Base-by-base conservation (phyloP, 2,329 filamentous ascomycete genomes). In the Epichloe amarillans region DNA sequence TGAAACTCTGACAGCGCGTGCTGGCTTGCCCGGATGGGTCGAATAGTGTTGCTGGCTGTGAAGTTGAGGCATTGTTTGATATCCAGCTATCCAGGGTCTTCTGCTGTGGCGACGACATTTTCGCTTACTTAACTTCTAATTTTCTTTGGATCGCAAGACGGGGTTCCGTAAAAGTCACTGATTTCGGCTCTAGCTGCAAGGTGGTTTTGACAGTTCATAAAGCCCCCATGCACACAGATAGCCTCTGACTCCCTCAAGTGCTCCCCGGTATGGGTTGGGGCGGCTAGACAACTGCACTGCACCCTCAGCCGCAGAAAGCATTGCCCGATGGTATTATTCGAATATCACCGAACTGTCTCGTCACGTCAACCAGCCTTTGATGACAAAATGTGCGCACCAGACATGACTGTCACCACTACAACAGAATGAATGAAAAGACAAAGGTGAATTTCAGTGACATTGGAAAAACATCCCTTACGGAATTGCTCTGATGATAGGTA, bases 81-180 rank as follows among this genome's bases (percentile, higher is more conserved):
- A 64, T 48, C 63, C 63, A 65, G 15, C 50, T 49, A 50, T 65
- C 60, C 40, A 65, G 53, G 8, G 62, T 63, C 48, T 51, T 49
- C 45, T 65, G 62, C 21, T 54, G 52, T 30, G 51, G 39, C 15
- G n/a, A 36, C 21, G 43, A 52, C 15, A 33, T 52, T 51, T 49
- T 45, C 30, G 47, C 7, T 38, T 26, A 26, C 26, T 26, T 26
- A 3, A 26, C 7, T 26, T 26, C 26, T 26, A 8, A 26, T 26
- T 26, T 26, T 26, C 23, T 26, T 26, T 26, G 26, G 26, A 26
- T 26, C 26, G 26, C 26, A 8, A 26, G 26, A 8, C 26, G 26
- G 19, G 2, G 19, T 2, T 19, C 19, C 19, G 23, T 26, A 26
- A 26, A 26, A 8, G 23, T 26, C 23, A 26, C 7, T 26, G 26